These are phyloP conservation scores for Tanacetum coccineum DNA, from an alignment of 129 eudicot species.

Conservation along the genomic window DNA sequence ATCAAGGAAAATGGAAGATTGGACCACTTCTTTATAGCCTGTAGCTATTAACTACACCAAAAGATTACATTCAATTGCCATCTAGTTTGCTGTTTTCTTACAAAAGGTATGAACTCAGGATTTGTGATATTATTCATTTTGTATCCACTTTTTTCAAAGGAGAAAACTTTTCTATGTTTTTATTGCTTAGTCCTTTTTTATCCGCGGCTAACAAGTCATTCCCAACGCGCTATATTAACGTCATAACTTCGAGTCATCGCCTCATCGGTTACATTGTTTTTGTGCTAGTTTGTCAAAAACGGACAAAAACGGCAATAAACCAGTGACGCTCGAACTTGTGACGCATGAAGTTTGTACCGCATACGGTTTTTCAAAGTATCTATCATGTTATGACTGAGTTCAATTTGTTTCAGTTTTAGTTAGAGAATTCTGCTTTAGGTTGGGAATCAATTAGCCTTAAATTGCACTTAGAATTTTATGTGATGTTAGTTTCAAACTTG, in stretches of 20 bases:
- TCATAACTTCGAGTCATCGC: background rate
- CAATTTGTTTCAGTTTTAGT: too few relatives aligned
- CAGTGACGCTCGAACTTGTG: too few relatives aligned
- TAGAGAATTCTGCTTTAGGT: background rate
- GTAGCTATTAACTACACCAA: conserved; percentile 35
- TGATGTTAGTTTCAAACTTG: background rate
- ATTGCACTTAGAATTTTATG: background rate
- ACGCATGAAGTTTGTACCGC: too few relatives aligned
- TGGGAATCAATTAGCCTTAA: background rate
- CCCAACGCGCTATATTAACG: background rate
- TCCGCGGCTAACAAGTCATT: background rate
- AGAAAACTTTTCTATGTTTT: conserved; percentile 25
- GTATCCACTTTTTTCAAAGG: conserved; percentile 24
- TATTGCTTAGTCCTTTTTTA: conserved; percentile 22
- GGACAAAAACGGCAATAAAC: too few relatives aligned
- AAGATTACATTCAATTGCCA: conserved; percentile 29
- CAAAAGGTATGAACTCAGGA: conserved; percentile 32
- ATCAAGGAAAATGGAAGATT: conserved; percentile 32
- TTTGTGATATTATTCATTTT: conserved; percentile 30
- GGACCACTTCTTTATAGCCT: conserved; percentile 41
- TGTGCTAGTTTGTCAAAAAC: background rate
- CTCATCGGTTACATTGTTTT: background rate
- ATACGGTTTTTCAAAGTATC: too few relatives aligned
- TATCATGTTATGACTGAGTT: too few relatives aligned
- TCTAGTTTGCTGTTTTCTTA: conserved; percentile 38